These are phyloP conservation scores for Phalaenopsis equestris DNA, from an alignment of 106 monocot species.

Conservation along the genomic window DNA sequence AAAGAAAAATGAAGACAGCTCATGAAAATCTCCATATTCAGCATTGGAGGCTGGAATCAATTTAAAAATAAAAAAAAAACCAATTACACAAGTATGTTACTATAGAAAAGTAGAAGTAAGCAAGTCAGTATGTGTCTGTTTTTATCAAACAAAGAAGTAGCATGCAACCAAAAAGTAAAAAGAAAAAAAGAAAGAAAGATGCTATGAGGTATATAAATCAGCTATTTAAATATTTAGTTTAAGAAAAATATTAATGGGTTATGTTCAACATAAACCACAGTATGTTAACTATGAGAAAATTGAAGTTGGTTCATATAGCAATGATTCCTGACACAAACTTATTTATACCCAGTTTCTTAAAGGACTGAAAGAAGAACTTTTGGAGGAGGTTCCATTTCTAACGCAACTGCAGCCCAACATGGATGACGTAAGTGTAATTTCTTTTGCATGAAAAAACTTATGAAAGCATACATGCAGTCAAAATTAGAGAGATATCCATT, in stretches of 20 bases:
- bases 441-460: background rate
- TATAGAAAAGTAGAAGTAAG: background rate
- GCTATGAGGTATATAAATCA: background rate
- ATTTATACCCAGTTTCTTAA: slow-evolving; percentile 31
- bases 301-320: background rate
- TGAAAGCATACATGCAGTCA: background rate
- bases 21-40: background rate
- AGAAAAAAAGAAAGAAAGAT: background rate
- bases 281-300: background rate
- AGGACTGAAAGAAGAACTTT: slow-evolving; percentile 27
- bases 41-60: background rate
- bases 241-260: background rate
- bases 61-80: background rate
- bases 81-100: background rate
- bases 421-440: slow-evolving; percentile 18
- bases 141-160: background rate
- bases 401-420: slow-evolving; percentile 22
- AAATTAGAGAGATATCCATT: background rate
- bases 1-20: background rate
- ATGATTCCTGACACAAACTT: background rate
- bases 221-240: background rate
- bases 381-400: slow-evolving; percentile 34
- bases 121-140: background rate
- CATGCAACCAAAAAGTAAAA: background rate
- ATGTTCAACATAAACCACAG: background rate